phyloP scores from a whole-genome alignment of 352 stramenopile genomes.

The Phytopythium kandeliae region DNA sequence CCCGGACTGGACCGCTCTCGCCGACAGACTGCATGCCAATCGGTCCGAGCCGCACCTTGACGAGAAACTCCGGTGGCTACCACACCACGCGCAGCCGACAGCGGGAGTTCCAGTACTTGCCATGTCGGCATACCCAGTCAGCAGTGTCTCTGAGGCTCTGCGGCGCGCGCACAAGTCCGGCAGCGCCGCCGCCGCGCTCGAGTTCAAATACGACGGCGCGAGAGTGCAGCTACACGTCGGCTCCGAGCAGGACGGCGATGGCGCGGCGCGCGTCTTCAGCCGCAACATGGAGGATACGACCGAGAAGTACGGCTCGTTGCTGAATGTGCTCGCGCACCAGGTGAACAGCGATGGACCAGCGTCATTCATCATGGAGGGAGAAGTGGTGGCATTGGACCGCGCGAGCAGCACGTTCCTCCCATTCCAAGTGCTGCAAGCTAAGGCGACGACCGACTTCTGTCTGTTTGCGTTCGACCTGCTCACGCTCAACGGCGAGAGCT shows the following conservation, averaged over 20 bases:
- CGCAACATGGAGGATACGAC: conserved; percentile 82
- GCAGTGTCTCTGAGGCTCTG: conserved; percentile 44
- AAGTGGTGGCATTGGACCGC: conserved; percentile 69
- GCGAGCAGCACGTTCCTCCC: conserved; percentile 39
- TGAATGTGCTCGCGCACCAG: conserved; percentile 34
- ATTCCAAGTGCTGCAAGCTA: conserved; percentile 79
- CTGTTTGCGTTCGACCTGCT: conserved; percentile 79
- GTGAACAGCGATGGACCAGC: conserved; percentile 12
- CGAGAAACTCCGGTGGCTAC: conserved; percentile 22
- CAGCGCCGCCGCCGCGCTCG: conserved; percentile 39
- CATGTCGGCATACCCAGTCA: conserved; percentile 73
- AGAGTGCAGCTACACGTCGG: conserved; percentile 69
- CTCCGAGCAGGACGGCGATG: not conserved
- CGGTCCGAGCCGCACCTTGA: conserved; percentile 16
- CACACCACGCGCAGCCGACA: conserved; percentile 27
- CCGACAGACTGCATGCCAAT: conserved; percentile 27
- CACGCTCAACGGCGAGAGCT: conserved; percentile 34
- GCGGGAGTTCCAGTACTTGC: conserved; percentile 64
- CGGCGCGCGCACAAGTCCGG: conserved; percentile 38
- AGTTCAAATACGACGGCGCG: conserved; percentile 84
- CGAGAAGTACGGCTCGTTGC: conserved; percentile 49
- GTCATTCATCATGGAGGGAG: conserved; percentile 65
- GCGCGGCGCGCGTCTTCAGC: conserved; percentile 51
- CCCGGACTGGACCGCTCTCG: conserved; percentile 55
- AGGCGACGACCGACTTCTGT: conserved; percentile 64